Conservation (phyloP, 1,139 yeast genomes). For the Saccharomyces pastorianus region DNA sequence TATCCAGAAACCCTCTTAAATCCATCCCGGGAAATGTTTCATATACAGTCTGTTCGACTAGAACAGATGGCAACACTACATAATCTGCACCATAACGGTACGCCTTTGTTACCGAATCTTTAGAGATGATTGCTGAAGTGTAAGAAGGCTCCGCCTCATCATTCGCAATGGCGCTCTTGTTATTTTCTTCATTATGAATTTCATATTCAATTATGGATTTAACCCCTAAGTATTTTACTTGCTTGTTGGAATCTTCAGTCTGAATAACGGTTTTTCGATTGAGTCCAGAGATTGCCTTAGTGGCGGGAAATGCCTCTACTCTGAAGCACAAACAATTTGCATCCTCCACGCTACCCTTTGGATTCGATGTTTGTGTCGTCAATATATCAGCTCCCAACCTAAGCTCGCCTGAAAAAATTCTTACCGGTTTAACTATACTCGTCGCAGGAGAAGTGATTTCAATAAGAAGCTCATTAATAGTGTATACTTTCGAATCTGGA, state of each 20-base stretch:
- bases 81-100: conserved; percentile 62
- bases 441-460: conserved; percentile 18
- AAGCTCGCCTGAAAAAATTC: conserved; percentile 34
- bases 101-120: conserved; percentile 38
- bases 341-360: conserved; percentile 18
- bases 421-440: conserved; percentile 31
- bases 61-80: conserved; percentile 41
- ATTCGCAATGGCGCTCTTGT: conserved; percentile 10
- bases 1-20: conserved; percentile 52
- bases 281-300: conserved; percentile 39
- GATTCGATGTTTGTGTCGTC: conserved; percentile 1
- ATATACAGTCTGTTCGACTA: conserved; percentile 38
- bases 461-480: conserved; percentile 16
- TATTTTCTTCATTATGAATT: conserved; percentile 26
- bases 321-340: conserved; percentile 33
- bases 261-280: conserved; percentile 32
- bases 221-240: conserved; percentile 23
- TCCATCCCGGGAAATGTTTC: conserved; percentile 47
- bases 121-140: conserved; percentile 27
- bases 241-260: conserved; percentile 11
- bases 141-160: conserved; percentile 22
- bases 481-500: conserved; percentile 19
- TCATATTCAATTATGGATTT: conserved; percentile 28
- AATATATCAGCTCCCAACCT: conserved; percentile 33
- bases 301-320: conserved; percentile 62